phyloP scores from a whole-genome alignment of 2,329 filamentous ascomycete genomes.

The Drechslerella dactyloides region DNA sequence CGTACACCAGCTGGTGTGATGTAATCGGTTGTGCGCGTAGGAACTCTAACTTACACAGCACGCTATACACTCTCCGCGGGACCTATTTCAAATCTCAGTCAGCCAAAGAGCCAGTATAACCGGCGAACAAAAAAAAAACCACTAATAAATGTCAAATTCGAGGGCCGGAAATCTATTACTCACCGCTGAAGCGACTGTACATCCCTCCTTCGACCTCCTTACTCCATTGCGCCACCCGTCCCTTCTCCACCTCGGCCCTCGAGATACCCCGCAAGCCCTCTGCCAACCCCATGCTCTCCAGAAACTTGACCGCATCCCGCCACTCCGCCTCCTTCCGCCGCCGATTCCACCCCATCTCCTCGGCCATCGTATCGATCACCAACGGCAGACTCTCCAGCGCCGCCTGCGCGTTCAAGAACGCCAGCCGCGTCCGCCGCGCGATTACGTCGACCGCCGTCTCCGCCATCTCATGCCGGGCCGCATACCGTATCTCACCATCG shows the following conservation, averaged over 20 bases:
- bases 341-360: slow-evolving; percentile 79
- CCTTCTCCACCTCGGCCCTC: slow-evolving; percentile 67
- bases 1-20: too few species aligned
- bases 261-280: slow-evolving; percentile 67
- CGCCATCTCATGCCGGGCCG: slow-evolving; percentile 85
- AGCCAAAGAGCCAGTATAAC: too few species aligned
- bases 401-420: slow-evolving; percentile 90
- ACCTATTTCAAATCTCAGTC: slow-evolving; percentile 4
- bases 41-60: neutral
- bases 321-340: slow-evolving; percentile 79
- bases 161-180: slow-evolving; percentile 2
- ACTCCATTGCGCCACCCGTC: slow-evolving; percentile 65
- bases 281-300: slow-evolving; percentile 71
- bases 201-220: slow-evolving; percentile 60
- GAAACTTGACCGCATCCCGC: slow-evolving; percentile 71
- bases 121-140: too few species aligned
- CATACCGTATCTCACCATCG: slow-evolving; percentile 89
- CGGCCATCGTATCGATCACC: slow-evolving; percentile 87
- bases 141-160: neutral
- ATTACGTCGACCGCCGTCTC: slow-evolving; percentile 89
- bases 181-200: slow-evolving; percentile 50
- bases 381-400: slow-evolving; percentile 82
- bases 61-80: slow-evolving; percentile 49
- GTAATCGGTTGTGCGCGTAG: too few species aligned
- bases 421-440: slow-evolving; percentile 80